Evolutionary conservation across 768 basidiomycete species (phyloP), one percentile per base, ranked within the genome.

Genomic region (Pholiota molesta): DNA sequence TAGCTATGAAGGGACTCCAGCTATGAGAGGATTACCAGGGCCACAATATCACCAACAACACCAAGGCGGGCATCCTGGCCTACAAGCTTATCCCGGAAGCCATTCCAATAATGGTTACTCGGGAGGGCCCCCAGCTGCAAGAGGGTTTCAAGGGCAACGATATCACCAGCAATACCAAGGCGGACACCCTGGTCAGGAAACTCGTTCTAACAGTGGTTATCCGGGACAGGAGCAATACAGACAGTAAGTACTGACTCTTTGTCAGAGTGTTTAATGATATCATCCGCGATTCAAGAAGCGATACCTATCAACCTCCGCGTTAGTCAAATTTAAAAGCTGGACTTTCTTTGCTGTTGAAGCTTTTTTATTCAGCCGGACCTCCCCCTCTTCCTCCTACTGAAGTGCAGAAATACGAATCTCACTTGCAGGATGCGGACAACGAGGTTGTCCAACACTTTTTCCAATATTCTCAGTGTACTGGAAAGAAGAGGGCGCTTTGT

Each of bases 381-480:
- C 85, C 86, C 52, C 79, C 77, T 9, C 78, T 72, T 69, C 88
- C 88, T 14, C 87, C 89, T 1, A 66, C 77, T 3, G 77, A 82
- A 45, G 74, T 81, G 29, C 91, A 93, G 67, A 71, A 80, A 62
- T 91, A 89, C 65, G 87, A 88, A 1, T 84, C 86, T 9, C 85
- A 86, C 55, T 74, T 82, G 52, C 78, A 86, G 62, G 79, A 74
- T 21, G 60, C 75, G 2, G 75, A 81, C 19, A 77, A 82, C 45
- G 77, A 78, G 33, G 73, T 74, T 55, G 76, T 79, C 37, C 86
- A 90, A 65, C 82, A 85, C 2, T 91, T 75, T 73, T 95, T 94
- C 79, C 89, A 92, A 67, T 95, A 94, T 69, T 95, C 94, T 2
- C 92, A 94, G 67, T 97, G 95, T 71, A 92, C 78, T 19, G 93